Base-by-base conservation (phyloP, 1,284 basidiomycete genomes). In the Rhodotorula sp. region DNA sequence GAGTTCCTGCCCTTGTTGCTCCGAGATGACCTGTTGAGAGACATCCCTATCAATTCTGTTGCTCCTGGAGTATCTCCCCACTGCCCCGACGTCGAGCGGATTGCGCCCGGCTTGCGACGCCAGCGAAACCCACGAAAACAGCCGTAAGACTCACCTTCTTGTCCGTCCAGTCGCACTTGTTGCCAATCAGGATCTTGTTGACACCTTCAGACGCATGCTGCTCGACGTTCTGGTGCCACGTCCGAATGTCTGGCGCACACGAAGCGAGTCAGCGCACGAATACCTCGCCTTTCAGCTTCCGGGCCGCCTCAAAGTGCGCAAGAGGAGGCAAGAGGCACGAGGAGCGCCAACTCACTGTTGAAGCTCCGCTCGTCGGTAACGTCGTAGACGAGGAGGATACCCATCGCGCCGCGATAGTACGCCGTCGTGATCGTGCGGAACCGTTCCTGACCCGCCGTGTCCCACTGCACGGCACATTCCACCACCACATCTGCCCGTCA, bases 361-460 rank as follows among this genome's bases (percentile, higher is more conserved):
- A 99, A 99, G 34, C 92, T 96, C 77, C 91, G 89, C 81, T 97
- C 93, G 81, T 99, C 95, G 40, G 96, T 99, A 52, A 99, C 94
- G 80, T 99, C 96, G 82, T 98, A 99, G 9, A 99, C 95, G 68
- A 99, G 86, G 65, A 99, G 84, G 78, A 99, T 99, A 64, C 96
- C 96, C 95, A 99, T 99, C 24, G 96, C 96, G 56, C 96, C 96
- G 76, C 96, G 90, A 85, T 99, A 99, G 83, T 99, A 99, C n/a
- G 96, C 94, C 15, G 95, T 97, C 54, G 96, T 99, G 81, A 99
- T 99, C 55, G 96, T 99, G 78, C 95, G 87, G 86, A 99, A 99
- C 50, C 96, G 89, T 84, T 99, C 96, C 84, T 99, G 96, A 52
- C 96, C 95, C 59, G 96, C 96, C 69, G 96, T 99, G 81, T 97